Base-by-base conservation (phyloP, 768 basidiomycete genomes). In the Polyporus arcularius region DNA sequence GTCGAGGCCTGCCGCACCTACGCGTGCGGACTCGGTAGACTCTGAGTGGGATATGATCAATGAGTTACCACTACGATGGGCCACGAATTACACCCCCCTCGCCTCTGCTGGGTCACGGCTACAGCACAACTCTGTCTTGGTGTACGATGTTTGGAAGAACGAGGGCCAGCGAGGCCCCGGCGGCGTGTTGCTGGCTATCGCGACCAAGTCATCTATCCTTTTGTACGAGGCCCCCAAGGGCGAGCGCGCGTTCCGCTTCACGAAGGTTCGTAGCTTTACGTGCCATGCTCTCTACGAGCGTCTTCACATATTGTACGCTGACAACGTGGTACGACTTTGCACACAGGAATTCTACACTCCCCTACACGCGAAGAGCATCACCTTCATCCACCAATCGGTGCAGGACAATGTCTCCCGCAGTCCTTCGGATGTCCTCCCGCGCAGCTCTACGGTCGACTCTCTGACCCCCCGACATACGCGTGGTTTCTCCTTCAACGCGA, bases 321-420 rank as follows among this genome's bases (percentile, higher is more conserved):
- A 60, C 41, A 6, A 10, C 35, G 15, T 26, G n/a, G 11, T 11
- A 26, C 15, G 31, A 12, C 38, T 9, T 5, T 16, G n/a, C 18
- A n/a, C n/a, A 41, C 65, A 94, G 92, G 92, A 94, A 72, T 93
- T 92, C 65, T 94, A 94, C 69, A 89, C 85, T 0, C 92, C 92
- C 4, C 61, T 87, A 21, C 82, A 81, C 62, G 83, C 90, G 21
- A 84, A 85, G n/a, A 80, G 74, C 55, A 73, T 93, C 31, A 76
- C 78, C 0, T 94, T 94, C 71, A 83, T 92, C 46, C 81, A 87
- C 49, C 91, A 92, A 72, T 75, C 78, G 38, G 82, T 86, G 4
- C 80, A 81, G 49, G 88, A 88, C 12, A 60, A 68, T 21, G 72
- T 77, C 39, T 67, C 71, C 54, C 79, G 81, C 55, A 79, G 75